Base-by-base conservation (phyloP, 805 yeast genomes). In the Candida argentea region DNA sequence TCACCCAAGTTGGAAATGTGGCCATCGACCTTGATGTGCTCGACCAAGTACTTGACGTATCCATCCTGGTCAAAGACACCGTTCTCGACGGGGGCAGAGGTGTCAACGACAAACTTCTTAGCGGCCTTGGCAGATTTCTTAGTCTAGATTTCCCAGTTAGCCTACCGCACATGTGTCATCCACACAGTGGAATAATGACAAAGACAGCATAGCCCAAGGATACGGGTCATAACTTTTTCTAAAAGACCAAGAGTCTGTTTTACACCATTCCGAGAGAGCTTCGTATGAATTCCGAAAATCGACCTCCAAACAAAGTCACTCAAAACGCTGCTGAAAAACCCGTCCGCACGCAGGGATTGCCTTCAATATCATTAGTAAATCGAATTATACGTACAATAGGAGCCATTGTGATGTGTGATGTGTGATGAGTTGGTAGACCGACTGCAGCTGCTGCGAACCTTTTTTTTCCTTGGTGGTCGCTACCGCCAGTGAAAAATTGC, bases 21-120 rank as follows among this genome's bases (percentile, higher is more conserved):
- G 67, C 89, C 87, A 46, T 91, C 99, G 59, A 91, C 89, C 80
- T 91, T 91, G 84, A 91, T 89, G 85, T 85, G 95, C 73, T 91
- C 97, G 65, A 81, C 76, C 68, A 91, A 80, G 89, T 79, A 91
- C 76, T 91, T 89, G 58, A 84, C 94, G 78, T 89, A 86, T 55
- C 93, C 78, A 61, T 91, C 81, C 65, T 93, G 91, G 80, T 91
- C 97, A 57, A 86, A 84, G 61, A 89, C 94, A 73, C 87, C 93
- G 69, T 83, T 84, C 65, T 84, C 94, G 61, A 86, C 86, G 71
- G 95, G 95, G 63, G 94, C 94, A 42, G 95, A 76, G 60, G 81
- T 84, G 74, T 89, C 97, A 61, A 91, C 89, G 57, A 82, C 81
- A 73, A 81, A 85, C 71, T 82, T 83, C 75, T 78, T 82, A 60